Percentiles rank a stretch among this genome's conserved stretches.
Evolutionary conservation across 1,284 basidiomycete genomes (phyloP).

Genomic region (Rhodotorula sp.): DNA sequence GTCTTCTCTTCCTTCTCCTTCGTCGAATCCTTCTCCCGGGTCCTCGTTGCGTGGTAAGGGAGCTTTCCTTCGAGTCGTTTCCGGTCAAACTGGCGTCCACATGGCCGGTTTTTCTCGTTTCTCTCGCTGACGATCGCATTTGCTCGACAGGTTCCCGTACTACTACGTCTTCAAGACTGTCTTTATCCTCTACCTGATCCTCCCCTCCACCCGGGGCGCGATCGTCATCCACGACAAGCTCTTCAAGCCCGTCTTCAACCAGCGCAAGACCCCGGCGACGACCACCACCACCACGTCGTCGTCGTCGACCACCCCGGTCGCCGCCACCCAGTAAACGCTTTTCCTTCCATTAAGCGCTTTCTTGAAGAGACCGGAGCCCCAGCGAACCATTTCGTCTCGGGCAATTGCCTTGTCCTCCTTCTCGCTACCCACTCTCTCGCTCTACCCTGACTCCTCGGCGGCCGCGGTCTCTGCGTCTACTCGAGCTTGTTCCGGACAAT

Average conservation of each 20-base stretch:
- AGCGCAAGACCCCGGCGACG: slow-evolving; percentile 7
- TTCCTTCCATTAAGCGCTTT: too few species aligned
- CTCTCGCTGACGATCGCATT: neutral
- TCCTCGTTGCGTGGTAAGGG: slow-evolving; percentile 64
- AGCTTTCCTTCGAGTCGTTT: too few species aligned
- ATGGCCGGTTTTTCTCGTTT: too few species aligned
- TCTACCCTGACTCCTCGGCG: too few species aligned
- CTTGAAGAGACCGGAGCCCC: too few species aligned
- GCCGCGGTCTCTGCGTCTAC: too few species aligned
- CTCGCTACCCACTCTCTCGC: too few species aligned
- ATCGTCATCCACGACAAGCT: slow-evolving; percentile 39
- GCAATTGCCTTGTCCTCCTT: too few species aligned
- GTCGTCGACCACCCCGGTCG: slow-evolving; percentile 5
- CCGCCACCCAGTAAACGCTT: slow-evolving; percentile 4
- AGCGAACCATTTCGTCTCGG: too few species aligned
- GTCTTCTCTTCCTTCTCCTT: slow-evolving; percentile 84
- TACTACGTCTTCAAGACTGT: slow-evolving; percentile 46
- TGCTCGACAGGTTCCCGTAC: slow-evolving; percentile 43
- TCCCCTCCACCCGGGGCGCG: slow-evolving; percentile 43
- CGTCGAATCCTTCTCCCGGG: slow-evolving; percentile 69
- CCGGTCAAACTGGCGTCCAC: too few species aligned
- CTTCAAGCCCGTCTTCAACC: slow-evolving; percentile 31
- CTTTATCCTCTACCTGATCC: slow-evolving; percentile 46
- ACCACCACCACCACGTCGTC: neutral
- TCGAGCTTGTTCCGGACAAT: too few species aligned